Evolutionary conservation across 2,329 filamentous ascomycete species (phyloP).

Genomic region (Chaetomiaceae sp.): DNA sequence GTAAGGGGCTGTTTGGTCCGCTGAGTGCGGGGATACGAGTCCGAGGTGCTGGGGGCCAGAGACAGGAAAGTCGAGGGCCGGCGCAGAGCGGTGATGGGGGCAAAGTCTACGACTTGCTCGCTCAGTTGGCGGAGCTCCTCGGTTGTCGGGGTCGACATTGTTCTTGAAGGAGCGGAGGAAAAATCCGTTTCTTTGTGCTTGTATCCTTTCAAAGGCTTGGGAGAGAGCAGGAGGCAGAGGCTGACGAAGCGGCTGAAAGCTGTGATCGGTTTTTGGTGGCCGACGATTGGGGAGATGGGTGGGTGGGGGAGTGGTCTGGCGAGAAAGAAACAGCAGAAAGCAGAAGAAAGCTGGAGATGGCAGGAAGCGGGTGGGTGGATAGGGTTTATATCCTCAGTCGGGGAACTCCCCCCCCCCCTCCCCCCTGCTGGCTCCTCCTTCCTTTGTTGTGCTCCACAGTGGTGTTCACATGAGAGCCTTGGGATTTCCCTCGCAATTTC

Average conservation of each 20-base stretch:
- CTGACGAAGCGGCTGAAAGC: background rate
- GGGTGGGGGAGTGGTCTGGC: background rate
- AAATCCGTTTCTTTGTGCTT: background rate
- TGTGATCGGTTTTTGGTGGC: background rate
- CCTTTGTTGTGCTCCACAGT: conserved; percentile 14
- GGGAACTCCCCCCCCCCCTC: background rate
- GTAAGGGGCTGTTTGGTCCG: conserved; percentile 30
- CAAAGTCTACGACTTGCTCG: conserved; percentile 25
- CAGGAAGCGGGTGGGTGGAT: background rate
- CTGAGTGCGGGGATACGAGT: conserved; percentile 48
- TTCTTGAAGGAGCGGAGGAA: background rate
- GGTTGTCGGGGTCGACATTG: conserved; percentile 21
- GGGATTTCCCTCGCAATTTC: conserved; percentile 5
- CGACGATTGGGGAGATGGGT: background rate
- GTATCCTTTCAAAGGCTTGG: background rate
- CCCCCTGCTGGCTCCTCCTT: background rate
- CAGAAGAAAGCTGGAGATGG: background rate
- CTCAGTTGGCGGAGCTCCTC: conserved; percentile 22
- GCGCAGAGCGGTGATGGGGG: conserved; percentile 25
- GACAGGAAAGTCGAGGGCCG: conserved; percentile 47
- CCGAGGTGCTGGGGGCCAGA: conserved; percentile 55
- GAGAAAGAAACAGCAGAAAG: background rate
- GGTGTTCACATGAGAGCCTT: conserved; percentile 15
- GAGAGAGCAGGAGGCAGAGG: background rate
- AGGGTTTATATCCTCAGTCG: conserved; percentile 4